Conservation (phyloP, 257 asterid species). For the Nicotiana tabacum region DNA sequence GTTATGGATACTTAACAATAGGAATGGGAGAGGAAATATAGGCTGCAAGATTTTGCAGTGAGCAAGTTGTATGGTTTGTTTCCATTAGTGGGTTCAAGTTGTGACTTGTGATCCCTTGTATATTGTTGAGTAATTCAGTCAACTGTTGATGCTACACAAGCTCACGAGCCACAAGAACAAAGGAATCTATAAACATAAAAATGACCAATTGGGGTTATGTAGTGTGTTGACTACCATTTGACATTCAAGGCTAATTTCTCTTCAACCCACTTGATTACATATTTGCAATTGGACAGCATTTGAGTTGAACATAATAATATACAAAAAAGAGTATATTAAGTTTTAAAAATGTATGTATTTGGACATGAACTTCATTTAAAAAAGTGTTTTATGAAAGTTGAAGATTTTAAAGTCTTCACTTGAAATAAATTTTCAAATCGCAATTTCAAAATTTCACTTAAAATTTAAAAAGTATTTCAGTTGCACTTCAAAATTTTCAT, state of each 20-base stretch:
- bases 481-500: no score
- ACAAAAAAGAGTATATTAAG: no score
- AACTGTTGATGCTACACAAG: not conserved
- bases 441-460: no score
- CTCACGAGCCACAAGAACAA: not conserved
- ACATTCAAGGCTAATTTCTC: not conserved
- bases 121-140: not conserved
- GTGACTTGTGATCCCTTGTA: not conserved
- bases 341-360: no score
- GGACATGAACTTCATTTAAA: no score
- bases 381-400: no score
- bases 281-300: not conserved
- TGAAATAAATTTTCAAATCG: no score
- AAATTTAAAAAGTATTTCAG: no score
- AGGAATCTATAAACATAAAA: not conserved
- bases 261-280: not conserved
- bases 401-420: no score
- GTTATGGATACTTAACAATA: not conserved
- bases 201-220: not conserved
- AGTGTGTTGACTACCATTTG: not conserved
- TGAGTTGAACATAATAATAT: no score
- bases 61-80: conserved; percentile 9
- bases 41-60: not conserved
- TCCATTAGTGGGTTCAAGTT: not conserved
- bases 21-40: not conserved